Base-by-base conservation (phyloP, 2,329 filamentous ascomycete genomes). In the Stylonectria norvegica region DNA sequence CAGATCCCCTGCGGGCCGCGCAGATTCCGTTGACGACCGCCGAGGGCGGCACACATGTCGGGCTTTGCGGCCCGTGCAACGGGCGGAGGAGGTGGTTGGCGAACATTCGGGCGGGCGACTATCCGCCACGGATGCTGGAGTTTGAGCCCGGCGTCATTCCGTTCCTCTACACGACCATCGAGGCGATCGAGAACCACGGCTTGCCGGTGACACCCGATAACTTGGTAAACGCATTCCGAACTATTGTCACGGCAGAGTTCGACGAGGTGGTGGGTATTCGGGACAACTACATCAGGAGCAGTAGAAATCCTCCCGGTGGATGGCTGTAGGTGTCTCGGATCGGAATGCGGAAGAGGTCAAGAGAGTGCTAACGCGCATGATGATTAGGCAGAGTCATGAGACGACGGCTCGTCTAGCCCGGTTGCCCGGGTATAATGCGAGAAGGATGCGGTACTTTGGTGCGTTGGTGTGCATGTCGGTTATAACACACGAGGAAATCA, bases 81-180 rank as follows among this genome's bases (percentile, higher is more conserved):
- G 42, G 43, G 2, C 36, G 29, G 4, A 5, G n/a, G 1, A 37
- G 22, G 16, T 55, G 42, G 23, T 27, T 28, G 8, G 4, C 3
- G 5, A 8, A 7, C 4, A 29, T 59, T 5, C 5, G 38, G 2
- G 5, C 15, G 2, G 45, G 48, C 14, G 25, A 42, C 19, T 51
- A 33, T 43, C 51, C 48, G 0, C 5, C 11, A 3, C 16, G 28
- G 9, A 12, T 40, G 5, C 15, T 11, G 11, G 20, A 44, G 1
- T 19, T 51, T 2, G 48, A 50, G 19, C 34, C 35, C 15, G 48
- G 47, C 2, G 45, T 57, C 12, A 44, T 45, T 8, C 20, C 16
- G 6, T 14, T 59, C 3, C 20, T 57, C 8, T 56, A 49, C 31
- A 37, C 45, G 14, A n/a, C 36, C 9, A 36, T 47, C 2, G 16